Evolutionary conservation across 441 rosid species (phyloP).

Genomic region (Jatropha multifida): DNA sequence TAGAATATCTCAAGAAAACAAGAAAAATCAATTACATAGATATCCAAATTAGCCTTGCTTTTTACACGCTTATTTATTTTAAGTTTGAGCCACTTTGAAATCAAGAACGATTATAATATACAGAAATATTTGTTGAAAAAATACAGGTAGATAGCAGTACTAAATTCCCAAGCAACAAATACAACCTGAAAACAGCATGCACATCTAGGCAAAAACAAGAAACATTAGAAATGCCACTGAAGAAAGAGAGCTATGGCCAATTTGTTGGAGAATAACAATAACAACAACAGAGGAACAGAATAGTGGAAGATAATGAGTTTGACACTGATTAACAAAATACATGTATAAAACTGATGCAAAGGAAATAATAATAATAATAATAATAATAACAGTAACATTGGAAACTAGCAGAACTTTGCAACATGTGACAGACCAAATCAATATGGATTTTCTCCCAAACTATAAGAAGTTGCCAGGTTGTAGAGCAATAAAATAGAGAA

Average conservation of each 20-base stretch:
- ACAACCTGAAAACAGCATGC: background rate
- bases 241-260: background rate
- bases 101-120: background rate
- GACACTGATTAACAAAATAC: background rate
- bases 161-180: background rate
- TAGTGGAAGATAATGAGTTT: background rate
- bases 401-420: background rate
- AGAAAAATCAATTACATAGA: background rate
- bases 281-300: background rate
- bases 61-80: background rate
- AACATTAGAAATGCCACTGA: background rate
- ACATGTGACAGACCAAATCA: background rate
- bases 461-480: background rate
- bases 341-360: background rate
- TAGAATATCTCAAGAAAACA: background rate
- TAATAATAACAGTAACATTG: background rate
- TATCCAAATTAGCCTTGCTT: background rate
- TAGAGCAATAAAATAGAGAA: background rate
- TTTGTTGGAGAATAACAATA: background rate
- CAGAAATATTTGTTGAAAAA: too few relatives aligned
- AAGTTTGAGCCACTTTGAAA: background rate
- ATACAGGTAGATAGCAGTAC: background rate
- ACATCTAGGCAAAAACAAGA: background rate
- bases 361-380: too few relatives aligned
- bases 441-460: background rate